Percentiles rank a stretch among this genome's conserved stretches.
These are phyloP conservation scores for Carex cristatella DNA, from an alignment of 176 grass and related monocot genomes.

Conservation along the genomic window DNA sequence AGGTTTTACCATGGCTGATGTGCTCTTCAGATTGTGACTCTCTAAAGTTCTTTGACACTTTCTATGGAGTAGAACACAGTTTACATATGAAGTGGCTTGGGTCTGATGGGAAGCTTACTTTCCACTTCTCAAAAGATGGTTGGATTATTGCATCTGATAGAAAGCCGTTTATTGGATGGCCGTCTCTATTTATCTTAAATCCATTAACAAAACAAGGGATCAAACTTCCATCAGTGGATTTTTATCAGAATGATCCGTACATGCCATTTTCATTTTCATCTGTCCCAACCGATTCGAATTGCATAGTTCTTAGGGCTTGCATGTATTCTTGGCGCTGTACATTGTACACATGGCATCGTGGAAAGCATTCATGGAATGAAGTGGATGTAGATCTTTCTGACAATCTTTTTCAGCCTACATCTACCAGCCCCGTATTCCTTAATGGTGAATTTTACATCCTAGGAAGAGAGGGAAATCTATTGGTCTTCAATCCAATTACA, in stretches of 20 bases:
- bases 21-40: neutral
- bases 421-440: constrained; percentile 1
- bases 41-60: constrained; percentile 16
- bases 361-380: neutral
- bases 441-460: constrained; percentile 19
- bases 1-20: constrained; percentile 33
- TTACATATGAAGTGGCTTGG: constrained; percentile 1
- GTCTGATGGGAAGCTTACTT: neutral
- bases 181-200: constrained; percentile 15
- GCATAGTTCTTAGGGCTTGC: neutral
- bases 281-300: neutral
- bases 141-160: constrained; percentile 21
- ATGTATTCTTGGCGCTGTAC: neutral
- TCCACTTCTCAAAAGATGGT: constrained; percentile 28
- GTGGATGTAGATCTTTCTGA: neutral
- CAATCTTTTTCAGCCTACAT: neutral
- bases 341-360: neutral
- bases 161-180: neutral
- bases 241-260: too few species aligned
- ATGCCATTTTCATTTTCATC: neutral
- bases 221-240: neutral
- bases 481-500: constrained; percentile 4
- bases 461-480: constrained; percentile 9
- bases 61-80: neutral
- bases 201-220: constrained; percentile 14